A percentile compares a stretch with the other conserved stretches of the same genome.
Conservation (phyloP, 805 yeast species). For the Metschnikowia reukaufii region DNA sequence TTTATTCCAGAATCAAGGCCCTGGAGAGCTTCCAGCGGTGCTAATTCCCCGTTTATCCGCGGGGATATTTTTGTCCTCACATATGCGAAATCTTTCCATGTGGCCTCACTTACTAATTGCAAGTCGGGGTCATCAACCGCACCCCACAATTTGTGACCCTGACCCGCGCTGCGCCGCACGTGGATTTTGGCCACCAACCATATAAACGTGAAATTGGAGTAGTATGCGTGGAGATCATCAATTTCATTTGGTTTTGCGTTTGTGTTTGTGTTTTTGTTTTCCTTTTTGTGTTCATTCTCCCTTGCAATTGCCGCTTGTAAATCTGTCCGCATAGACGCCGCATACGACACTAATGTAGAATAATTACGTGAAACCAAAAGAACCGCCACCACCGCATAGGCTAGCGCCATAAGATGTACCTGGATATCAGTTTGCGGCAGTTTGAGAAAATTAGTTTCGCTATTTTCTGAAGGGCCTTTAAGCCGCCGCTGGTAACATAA, state of each 20-base stretch:
- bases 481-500: constrained; percentile 40
- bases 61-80: constrained; percentile 1
- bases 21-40: neutral
- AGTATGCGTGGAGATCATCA: constrained; percentile 7
- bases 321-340: constrained; percentile 23
- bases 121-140: constrained; percentile 2
- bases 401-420: constrained; percentile 28
- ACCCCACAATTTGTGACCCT: constrained; percentile 5
- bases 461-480: constrained; percentile 14
- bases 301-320: neutral
- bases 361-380: constrained; percentile 32
- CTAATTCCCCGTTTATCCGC: neutral
- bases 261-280: neutral
- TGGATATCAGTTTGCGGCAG: constrained; percentile 10
- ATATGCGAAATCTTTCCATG: constrained; percentile 6
- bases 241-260: neutral
- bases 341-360: constrained; percentile 27
- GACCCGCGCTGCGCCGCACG: constrained; percentile 3
- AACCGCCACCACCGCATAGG: constrained; percentile 34
- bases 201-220: constrained; percentile 25
- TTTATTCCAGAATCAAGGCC: constrained; percentile 13
- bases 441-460: neutral
- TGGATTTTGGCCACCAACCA: constrained; percentile 17
- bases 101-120: neutral
- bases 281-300: neutral